Evolutionary conservation across 345 rosid species (phyloP).

Genomic region (Barbarea vulgaris): DNA sequence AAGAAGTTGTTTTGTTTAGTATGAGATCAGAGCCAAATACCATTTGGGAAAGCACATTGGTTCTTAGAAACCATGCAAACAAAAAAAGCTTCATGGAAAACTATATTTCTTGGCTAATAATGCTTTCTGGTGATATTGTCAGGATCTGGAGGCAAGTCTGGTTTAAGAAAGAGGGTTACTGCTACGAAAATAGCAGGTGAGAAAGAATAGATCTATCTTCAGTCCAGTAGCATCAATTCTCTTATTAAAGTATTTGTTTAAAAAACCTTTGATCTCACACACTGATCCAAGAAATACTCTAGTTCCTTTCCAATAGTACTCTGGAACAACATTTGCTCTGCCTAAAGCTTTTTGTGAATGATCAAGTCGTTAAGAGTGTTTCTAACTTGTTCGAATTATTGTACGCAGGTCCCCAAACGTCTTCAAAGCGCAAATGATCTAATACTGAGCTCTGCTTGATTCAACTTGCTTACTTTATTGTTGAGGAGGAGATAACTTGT

Average conservation of each 20-base stretch:
- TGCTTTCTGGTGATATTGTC: constrained; percentile 14
- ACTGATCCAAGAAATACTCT: neutral
- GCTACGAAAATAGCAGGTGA: constrained; percentile 37
- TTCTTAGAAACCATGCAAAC: neutral
- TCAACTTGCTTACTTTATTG: neutral
- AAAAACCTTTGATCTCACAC: neutral
- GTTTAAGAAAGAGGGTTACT: constrained; percentile 34
- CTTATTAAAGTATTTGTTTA: neutral
- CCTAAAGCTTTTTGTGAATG: constrained; percentile 18
- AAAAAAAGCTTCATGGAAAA: neutral
- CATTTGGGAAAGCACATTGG: constrained; percentile 4
- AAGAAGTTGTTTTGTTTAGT: neutral
- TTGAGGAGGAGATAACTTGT: neutral
- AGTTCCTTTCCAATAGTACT: neutral
- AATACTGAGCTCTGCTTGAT: constrained; percentile 18
- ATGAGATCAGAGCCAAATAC: constrained; percentile 4
- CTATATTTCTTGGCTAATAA: neutral
- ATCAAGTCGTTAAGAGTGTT: neutral
- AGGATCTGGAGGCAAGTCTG: constrained; percentile 38
- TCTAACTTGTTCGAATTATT: neutral
- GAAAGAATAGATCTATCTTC: neutral
- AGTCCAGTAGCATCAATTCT: neutral
- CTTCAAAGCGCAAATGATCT: constrained; percentile 19
- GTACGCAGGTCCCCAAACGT: constrained; percentile 32
- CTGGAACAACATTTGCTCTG: neutral